Evolutionary conservation across 495 filamentous ascomycete genomes (phyloP), one percentile per base, ranked within the genome.

Genomic region (Trichocladium antarcticum): DNA sequence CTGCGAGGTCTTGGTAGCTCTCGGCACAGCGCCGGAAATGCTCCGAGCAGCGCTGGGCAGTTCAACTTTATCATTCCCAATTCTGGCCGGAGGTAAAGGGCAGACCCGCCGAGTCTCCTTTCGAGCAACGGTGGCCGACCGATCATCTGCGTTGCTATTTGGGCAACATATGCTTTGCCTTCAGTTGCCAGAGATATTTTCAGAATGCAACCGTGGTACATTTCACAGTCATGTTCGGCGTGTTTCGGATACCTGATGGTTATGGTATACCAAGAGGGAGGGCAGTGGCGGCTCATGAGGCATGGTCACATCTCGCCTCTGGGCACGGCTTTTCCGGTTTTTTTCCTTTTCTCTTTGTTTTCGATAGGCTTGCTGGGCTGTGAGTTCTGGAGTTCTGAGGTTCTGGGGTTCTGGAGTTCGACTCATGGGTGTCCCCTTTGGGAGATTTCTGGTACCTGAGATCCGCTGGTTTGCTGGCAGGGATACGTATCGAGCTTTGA

Each of bases 1-100:
- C 1, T 53, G 6, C 50, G 55, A 6, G 55, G 55, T 7, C 47
- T 57, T 17, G 55, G 28, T 1, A 42, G 50, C 6, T 57, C 55
- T 5, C 31, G 55, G 4, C 55, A 57, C 29, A 37, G 37, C 15
- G 6, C 17, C 1, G 46, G 50, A 3, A 5, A 11, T 12, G 40
- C 1, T 15, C 39, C 39, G 6, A 6, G 19, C 20, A 56, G 17
- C 43, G 38, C 53, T n/a, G 49, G 44, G 12, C 45, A 51, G 5
- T 56, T 56, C 20, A 32, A 51, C 20, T 50, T 51, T 19, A 8
- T 42, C 22, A 2, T 37, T 1, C 29, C 48, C 6, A 15, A 24
- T 2, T 2, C 42, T 3, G 24, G 14, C 8, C 42, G 29, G 1
- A 27, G 45, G 36, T 50, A 39, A 42, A 1, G 20, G 28, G 34